Evolutionary conservation across 176 grass and related monocot genomes (phyloP).

Genomic region (Coix lacrymajobi): DNA sequence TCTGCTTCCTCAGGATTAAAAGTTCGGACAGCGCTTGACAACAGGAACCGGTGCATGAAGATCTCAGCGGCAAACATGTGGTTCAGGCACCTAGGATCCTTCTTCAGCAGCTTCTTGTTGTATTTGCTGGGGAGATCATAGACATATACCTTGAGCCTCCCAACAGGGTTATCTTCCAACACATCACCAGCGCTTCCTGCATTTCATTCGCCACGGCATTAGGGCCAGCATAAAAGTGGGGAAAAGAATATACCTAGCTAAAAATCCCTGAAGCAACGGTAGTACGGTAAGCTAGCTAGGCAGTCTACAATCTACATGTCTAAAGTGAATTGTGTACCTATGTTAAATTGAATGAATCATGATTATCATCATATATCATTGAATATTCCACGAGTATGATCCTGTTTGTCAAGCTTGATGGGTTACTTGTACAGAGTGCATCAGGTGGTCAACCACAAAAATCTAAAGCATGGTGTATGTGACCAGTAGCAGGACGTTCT

Average conservation of each 20-base stretch:
- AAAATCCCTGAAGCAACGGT: background rate
- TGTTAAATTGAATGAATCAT: background rate
- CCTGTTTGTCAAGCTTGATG: background rate
- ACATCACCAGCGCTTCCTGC: conserved; percentile 87
- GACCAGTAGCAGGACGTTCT: background rate
- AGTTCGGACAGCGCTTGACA: conserved; percentile 77
- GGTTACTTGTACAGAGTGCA: background rate
- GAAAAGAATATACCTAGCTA: conserved; percentile 32
- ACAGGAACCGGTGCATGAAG: conserved; percentile 83
- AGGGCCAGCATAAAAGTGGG: conserved; percentile 11
- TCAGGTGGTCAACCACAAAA: background rate
- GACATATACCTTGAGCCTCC: conserved; percentile 79
- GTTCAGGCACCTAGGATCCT: conserved; percentile 80
- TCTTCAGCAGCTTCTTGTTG: conserved; percentile 78
- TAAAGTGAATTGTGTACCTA: background rate
- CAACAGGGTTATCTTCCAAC: conserved; percentile 74
- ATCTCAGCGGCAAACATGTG: conserved; percentile 95
- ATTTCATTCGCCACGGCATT: conserved; percentile 22
- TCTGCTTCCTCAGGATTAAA: conserved; percentile 76
- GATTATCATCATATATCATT: background rate
- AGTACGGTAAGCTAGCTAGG: conserved; percentile 4
- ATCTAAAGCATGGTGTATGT: background rate
- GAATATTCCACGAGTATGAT: background rate
- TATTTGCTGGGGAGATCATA: conserved; percentile 87
- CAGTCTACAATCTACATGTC: conserved; percentile 4